Evolutionary conservation across 129 eudicot genomes (phyloP).

Genomic region (Calendula officinalis): DNA sequence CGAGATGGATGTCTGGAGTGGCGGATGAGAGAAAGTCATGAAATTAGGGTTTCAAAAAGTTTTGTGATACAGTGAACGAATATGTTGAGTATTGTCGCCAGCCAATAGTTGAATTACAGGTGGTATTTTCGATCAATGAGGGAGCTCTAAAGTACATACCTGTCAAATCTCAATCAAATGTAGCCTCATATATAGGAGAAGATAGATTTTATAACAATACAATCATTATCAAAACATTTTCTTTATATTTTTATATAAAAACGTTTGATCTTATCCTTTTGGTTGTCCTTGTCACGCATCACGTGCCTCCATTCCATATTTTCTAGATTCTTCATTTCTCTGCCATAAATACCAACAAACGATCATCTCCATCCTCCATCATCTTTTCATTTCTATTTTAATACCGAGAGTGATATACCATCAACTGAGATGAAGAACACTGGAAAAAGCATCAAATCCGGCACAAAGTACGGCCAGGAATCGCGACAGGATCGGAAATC

Average conservation of each 20-base stretch:
- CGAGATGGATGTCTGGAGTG: too few relatives aligned
- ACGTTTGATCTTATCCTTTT: constrained; percentile 6
- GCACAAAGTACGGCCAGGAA: constrained; percentile 38
- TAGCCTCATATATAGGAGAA: too few relatives aligned
- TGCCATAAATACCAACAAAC: constrained; percentile 11
- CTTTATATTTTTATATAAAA: background rate
- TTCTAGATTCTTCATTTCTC: background rate
- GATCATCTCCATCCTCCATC: background rate
- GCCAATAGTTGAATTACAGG: too few relatives aligned
- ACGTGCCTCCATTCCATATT: background rate
- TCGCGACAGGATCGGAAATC: constrained; percentile 61
- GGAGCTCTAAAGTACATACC: too few relatives aligned
- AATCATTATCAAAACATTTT: too few relatives aligned
- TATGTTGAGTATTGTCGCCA: too few relatives aligned
- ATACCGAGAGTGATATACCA: constrained; percentile 12
- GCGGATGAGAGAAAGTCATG: too few relatives aligned
- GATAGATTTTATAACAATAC: too few relatives aligned
- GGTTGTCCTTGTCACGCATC: background rate
- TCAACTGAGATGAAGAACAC: constrained; percentile 49
- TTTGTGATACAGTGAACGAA: too few relatives aligned
- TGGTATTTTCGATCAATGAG: too few relatives aligned
- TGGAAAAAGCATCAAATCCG: constrained; percentile 43
- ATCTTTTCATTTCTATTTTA: background rate
- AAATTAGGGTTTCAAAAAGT: too few relatives aligned
- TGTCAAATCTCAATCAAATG: too few relatives aligned